Evolutionary conservation across 23 red algal species (phyloP).

Genomic region (Porphyridium purpureum): DNA sequence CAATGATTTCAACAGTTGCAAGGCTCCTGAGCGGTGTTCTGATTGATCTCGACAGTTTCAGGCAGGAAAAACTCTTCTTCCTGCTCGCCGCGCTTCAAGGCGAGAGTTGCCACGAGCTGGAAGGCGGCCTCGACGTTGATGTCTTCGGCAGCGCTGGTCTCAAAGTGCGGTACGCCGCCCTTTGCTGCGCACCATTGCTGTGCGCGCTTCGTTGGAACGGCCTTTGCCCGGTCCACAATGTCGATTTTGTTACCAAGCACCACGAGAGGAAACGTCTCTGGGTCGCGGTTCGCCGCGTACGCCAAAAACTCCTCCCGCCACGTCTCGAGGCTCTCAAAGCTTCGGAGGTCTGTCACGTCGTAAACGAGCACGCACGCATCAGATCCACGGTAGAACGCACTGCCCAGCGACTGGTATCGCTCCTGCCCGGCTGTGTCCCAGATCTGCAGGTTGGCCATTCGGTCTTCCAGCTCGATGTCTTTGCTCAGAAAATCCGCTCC

Average conservation of each 20-base stretch:
- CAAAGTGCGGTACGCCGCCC: slow-evolving; percentile 63
- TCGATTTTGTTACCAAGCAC: slow-evolving; percentile 97
- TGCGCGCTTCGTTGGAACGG: slow-evolving; percentile 49
- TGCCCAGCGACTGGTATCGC: slow-evolving; percentile 86
- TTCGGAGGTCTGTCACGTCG: slow-evolving; percentile 72
- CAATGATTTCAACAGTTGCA: slow-evolving; percentile 5
- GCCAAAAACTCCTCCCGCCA: slow-evolving; percentile 97
- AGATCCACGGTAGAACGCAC: slow-evolving; percentile 94
- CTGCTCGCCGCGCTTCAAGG: slow-evolving; percentile 38
- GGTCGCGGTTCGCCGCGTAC: slow-evolving; percentile 49
- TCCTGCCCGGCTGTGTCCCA: slow-evolving; percentile 99
- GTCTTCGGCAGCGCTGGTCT: slow-evolving; percentile 93
- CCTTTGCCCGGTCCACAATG: slow-evolving; percentile 20
- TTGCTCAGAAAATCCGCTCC: slow-evolving; percentile 96
- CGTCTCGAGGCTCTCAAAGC: slow-evolving; percentile 60
- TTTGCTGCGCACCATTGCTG: slow-evolving; percentile 67
- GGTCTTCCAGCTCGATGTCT: slow-evolving; percentile 62
- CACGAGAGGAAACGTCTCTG: slow-evolving; percentile 85
- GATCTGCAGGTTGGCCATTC: slow-evolving; percentile 67
- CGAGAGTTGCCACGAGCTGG: slow-evolving; percentile 50
- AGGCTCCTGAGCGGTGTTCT: background rate
- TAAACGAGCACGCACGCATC: slow-evolving; percentile 91
- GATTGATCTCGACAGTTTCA: slow-evolving; percentile 7
- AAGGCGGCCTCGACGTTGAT: slow-evolving; percentile 82
- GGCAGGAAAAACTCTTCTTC: slow-evolving; percentile 53